Base-by-base conservation (phyloP, 2,329 filamentous ascomycete species). In the Pseudopithomyces maydicus region DNA sequence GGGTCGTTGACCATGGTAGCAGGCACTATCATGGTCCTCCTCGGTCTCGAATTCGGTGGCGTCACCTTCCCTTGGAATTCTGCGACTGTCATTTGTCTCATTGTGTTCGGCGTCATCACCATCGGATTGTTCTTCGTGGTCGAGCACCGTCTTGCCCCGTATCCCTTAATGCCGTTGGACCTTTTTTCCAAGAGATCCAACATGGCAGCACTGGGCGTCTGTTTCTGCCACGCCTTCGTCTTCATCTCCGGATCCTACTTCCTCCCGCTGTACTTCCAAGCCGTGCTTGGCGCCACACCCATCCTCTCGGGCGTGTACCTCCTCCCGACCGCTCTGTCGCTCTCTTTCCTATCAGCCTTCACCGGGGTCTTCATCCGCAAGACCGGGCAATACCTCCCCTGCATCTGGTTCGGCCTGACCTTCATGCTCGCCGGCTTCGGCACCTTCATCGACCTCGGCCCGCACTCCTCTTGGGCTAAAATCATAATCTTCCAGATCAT, bases 31-130 rank as follows among this genome's bases (percentile, higher is more conserved):
- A 94, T 96, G 90, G 82, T 96, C 62, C 85, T 97, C 3, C 86
- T 97, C 41, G 93, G 92, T 0, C 84, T 97, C 11, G 89, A 96
- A 70, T 91, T 94, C 59, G 93, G 92, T 53, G 92, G 91, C 47
- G 84, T 92, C 14, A 55, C 82, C 20, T 86, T 85, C 61, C 89
- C 92, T 1, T 96, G 92, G 92, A 77, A 78, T 51, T 93, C 90
- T 0, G 81, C 89, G 1, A 88, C 85, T 1, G 89, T 93, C 32
- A 83, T 96, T 65, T 92, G 90, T 67, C 81, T 96, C 26, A 82
- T 96, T 62, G 78, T 94, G 47, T 92, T 94, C 64, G 91, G 91
- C 20, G 69, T 85, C 22, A 55, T 90, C 26, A 81, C 83, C 12
- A 81, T 89, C 52, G 83, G 62, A 12, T 62, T 92, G 38, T 96